Base-by-base conservation (phyloP, 129 eudicot genomes). In the Artemisia tridentata region DNA sequence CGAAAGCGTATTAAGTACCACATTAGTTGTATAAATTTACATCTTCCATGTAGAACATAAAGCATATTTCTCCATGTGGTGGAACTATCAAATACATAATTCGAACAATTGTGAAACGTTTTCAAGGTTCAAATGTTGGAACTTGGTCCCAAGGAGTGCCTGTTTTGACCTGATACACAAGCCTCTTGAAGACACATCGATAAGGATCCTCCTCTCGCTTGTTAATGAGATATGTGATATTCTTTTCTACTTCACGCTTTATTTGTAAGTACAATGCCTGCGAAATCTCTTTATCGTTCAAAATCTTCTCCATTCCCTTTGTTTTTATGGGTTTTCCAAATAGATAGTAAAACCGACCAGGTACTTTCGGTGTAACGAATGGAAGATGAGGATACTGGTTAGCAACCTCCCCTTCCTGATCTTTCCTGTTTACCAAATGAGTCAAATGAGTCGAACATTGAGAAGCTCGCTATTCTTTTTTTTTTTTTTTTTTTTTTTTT, bases 311-410 rank as follows among this genome's bases (percentile, higher is more conserved):
- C 10, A 72, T 31, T 47, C 86, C 90, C 69, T 83, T 75, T 25
- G 86, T 82, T 65, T 75, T 74, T 8, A 88, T 69, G 2, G 95
- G 90, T 73, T 88, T 83, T 17, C 90, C 95, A 21, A 85, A 84
- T 3, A 82, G 67, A 71, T 70, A 80, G 57, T 88, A 88, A 59
- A 85, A 80, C 2, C 95, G 67, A 8, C 95, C 95, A 0, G 95
- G 95, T 18, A 85, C 20, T 55, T 85, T 88, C 3, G 86, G 90
- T n/a, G 54, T 67, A 50, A 88, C 29, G 0, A 71, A 64, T 14
- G 95, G 90, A 12, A 74, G 16, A 73, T 69, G 73, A 15, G 80
- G 49, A 63, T 85, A 74, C 72, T 82, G 84, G 2, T 85, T 65
- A 4, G 75, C 72, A 20, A 72, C 77, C 62, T 82, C 81, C 21